Base-by-base conservation (phyloP, 2,329 filamentous ascomycete species). In the Trichoderma atrobrunneum region DNA sequence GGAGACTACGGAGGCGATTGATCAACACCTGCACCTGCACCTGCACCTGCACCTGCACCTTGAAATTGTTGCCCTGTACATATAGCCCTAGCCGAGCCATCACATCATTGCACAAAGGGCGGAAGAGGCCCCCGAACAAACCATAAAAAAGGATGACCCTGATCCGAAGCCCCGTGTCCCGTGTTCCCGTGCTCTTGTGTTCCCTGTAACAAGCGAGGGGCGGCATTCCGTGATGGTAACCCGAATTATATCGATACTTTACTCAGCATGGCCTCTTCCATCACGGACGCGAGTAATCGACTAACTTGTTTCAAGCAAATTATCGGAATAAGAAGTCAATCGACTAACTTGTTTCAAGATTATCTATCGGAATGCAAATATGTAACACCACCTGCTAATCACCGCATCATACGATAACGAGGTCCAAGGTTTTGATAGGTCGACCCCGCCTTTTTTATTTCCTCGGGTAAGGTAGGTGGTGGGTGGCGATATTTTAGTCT, bases 321-420 rank as follows among this genome's bases (percentile, higher is more conserved):
- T 16, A 36, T 36, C 34, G 34, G 34, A 36, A 34, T 34, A 12
- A 34, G 11, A 12, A 34, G 32, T 34, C 11, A 12, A 48, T 51
- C n/a, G 43, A 11, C 24, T 28, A 56, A 26, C 18, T 26, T 11
- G 30, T 24, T 24, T 39, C 34, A 36, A 36, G 34, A 36, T 36
- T 36, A 36, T 36, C 34, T 7, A 36, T 62, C 21, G 18, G 32
- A 36, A 48, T 48, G 39, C 18, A 48, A 48, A 4, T 7, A 24
- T 61, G 59, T 61, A 62, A 48, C 36, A 39, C 36, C 61, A 64
- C 61, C 61, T 36, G 39, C 56, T 30, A 43, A 54, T 65, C 63
- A 65, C 63, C 32, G 32, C 32, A 39, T 68, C 65, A 39, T 69
- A 69, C 57, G 66, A 68, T 68, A 32, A 28, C 36, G 4, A 28